A percentile compares a stretch with the other conserved stretches of the same genome.
Evolutionary conservation across 1,284 basidiomycete species (phyloP).

Genomic region (Ustilago lituana): DNA sequence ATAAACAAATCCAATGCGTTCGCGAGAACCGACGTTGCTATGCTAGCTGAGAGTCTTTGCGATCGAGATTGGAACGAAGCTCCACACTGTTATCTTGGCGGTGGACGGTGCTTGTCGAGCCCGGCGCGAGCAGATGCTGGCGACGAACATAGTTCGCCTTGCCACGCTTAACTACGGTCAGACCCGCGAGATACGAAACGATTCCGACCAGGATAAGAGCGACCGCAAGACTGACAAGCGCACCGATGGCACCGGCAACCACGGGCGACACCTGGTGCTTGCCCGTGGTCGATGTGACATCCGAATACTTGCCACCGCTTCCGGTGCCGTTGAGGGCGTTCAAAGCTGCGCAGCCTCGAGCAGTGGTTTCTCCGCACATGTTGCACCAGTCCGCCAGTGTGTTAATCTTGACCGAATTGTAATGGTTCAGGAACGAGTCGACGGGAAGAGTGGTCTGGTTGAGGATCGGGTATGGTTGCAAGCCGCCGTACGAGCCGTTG

Average conservation of each 20-base stretch:
- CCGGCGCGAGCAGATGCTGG: constrained; percentile 22
- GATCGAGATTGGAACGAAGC: constrained; percentile 25
- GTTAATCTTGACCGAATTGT: constrained; percentile 70
- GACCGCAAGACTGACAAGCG: constrained; percentile 55
- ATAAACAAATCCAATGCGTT: no score
- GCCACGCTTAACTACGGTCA: constrained; percentile 27
- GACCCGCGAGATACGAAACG: constrained; percentile 16
- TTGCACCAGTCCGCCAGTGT: constrained; percentile 68
- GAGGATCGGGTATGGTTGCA: constrained; percentile 61
- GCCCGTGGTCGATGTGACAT: constrained; percentile 49
- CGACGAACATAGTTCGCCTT: constrained; percentile 18
- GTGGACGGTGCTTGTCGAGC: constrained; percentile 19
- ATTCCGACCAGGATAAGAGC: constrained; percentile 29
- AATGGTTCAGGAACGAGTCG: constrained; percentile 79
- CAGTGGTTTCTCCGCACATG: constrained; percentile 60
- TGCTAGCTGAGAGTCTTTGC: constrained; percentile 18
- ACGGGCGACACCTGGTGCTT: constrained; percentile 58
- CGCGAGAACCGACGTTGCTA: not conserved
- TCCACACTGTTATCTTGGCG: constrained; percentile 26
- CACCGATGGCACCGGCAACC: constrained; percentile 59
- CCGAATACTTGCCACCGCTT: constrained; percentile 46
- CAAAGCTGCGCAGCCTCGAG: constrained; percentile 52
- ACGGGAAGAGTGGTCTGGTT: constrained; percentile 72
- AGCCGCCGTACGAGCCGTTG: constrained; percentile 75
- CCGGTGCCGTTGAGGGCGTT: constrained; percentile 60